phyloP scores from a whole-genome alignment of 352 stramenopile species.

The Plasmopara muralis region DNA sequence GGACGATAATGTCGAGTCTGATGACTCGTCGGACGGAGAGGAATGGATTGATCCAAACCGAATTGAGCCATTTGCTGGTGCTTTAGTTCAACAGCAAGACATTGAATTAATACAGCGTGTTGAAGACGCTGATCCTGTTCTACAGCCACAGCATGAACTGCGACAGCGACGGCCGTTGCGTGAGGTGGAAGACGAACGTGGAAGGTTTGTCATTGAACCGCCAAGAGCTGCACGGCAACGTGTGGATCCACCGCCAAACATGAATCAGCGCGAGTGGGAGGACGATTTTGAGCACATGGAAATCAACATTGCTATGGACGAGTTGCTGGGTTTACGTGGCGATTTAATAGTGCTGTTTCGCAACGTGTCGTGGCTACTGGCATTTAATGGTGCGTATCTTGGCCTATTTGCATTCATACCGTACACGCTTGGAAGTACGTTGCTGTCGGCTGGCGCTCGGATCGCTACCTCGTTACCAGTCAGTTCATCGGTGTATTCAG shows the following conservation, averaged over 20 bases:
- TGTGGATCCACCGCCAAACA: slow-evolving; percentile 35
- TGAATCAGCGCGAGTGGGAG: slow-evolving; percentile 63
- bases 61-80: slow-evolving; percentile 34
- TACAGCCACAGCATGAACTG: slow-evolving; percentile 30
- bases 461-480: slow-evolving; percentile 51
- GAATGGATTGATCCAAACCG: slow-evolving; percentile 27
- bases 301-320: slow-evolving; percentile 94
- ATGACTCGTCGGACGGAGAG: slow-evolving; percentile 53
- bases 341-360: slow-evolving; percentile 91
- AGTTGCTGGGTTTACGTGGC: slow-evolving; percentile 94
- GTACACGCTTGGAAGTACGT: slow-evolving; percentile 89
- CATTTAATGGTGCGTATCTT: slow-evolving; percentile 96
- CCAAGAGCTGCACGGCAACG: slow-evolving; percentile 29
- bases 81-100: slow-evolving; percentile 37
- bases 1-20: slow-evolving; percentile 29
- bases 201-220: slow-evolving; percentile 13
- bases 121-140: slow-evolving; percentile 17
- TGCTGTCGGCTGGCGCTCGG: slow-evolving; percentile 65
- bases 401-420: slow-evolving; percentile 95
- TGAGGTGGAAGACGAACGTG: slow-evolving; percentile 13
- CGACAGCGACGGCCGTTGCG: slow-evolving; percentile 31
- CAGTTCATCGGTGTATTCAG: slow-evolving; percentile 18
- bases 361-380: slow-evolving; percentile 95
- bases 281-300: slow-evolving; percentile 90
- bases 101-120: slow-evolving; percentile 17